Conservation (phyloP, 495 filamentous ascomycete species). For the Aspergillus conjunctus region DNA sequence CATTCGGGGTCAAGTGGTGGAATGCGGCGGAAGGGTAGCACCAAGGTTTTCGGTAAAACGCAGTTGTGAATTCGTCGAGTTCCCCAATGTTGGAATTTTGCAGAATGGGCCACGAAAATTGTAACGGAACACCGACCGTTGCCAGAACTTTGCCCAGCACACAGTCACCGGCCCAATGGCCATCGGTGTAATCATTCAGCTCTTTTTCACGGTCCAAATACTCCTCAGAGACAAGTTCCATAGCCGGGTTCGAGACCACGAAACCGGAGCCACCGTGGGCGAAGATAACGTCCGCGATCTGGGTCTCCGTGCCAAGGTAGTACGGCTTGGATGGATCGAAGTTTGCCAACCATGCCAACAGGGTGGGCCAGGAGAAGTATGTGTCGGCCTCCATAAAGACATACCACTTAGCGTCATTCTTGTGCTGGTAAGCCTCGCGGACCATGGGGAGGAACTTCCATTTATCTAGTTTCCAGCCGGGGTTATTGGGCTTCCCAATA, state of each 20-base stretch:
- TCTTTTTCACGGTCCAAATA: conserved; percentile 47
- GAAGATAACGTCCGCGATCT: conserved; percentile 58
- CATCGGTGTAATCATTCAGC: conserved; percentile 55
- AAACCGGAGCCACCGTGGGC: conserved; percentile 72
- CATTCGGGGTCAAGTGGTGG: conserved; percentile 50
- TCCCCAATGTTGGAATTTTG: conserved; percentile 50
- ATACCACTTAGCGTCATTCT: conserved; percentile 63
- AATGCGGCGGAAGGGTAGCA: conserved; percentile 58
- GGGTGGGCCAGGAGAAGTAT: conserved; percentile 63
- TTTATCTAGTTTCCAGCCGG: conserved; percentile 60
- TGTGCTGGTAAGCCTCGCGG: conserved; percentile 44
- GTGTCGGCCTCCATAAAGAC: conserved; percentile 72
- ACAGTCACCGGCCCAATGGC: conserved; percentile 70
- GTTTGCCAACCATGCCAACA: conserved; percentile 56
- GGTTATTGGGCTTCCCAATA: conserved; percentile 50
- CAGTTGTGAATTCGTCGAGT: conserved; percentile 44
- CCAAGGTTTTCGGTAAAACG: conserved; percentile 51
- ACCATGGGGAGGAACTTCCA: conserved; percentile 64
- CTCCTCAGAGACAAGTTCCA: conserved; percentile 48
- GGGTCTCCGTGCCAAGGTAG: conserved; percentile 62
- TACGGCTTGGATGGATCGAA: conserved; percentile 52
- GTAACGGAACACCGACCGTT: conserved; percentile 54
- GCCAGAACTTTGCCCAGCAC: conserved; percentile 60
- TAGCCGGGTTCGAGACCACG: conserved; percentile 59
- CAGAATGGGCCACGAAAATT: conserved; percentile 55